Conservation (phyloP, 2,329 filamentous ascomycete species). For the Aspergillus piperis region DNA sequence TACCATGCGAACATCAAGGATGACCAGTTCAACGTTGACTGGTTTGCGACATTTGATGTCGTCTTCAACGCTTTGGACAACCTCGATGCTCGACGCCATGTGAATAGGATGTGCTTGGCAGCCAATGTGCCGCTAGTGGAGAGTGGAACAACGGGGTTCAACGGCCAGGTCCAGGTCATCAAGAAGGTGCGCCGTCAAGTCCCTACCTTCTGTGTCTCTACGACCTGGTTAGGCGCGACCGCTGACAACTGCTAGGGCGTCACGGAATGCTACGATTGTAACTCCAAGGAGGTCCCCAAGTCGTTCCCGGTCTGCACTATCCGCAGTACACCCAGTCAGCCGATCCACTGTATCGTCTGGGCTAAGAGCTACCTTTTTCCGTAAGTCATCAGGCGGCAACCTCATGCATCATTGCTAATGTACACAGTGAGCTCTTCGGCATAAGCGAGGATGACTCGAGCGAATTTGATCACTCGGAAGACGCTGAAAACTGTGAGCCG, state of each 20-base stretch:
- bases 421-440: constrained; percentile 76
- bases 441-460: constrained; percentile 81
- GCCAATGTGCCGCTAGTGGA: constrained; percentile 89
- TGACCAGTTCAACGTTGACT: constrained; percentile 76
- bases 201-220: not conserved
- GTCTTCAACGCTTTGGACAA: constrained; percentile 99
- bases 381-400: constrained; percentile 31
- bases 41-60: constrained; percentile 79
- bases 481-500: constrained; percentile 71
- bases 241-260: constrained; percentile 55
- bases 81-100: constrained; percentile 86
- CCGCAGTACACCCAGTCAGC: constrained; percentile 90
- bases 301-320: constrained; percentile 97
- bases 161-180: constrained; percentile 96
- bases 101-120: constrained; percentile 95
- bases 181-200: constrained; percentile 61
- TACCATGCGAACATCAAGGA: constrained; percentile 97
- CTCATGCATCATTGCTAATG: constrained; percentile 27
- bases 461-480: constrained; percentile 75
- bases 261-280: constrained; percentile 96
- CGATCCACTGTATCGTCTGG: constrained; percentile 99
- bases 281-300: constrained; percentile 84
- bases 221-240: not conserved
- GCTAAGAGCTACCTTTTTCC: constrained; percentile 94
- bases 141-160: constrained; percentile 96